phyloP scores from a whole-genome alignment of 2,329 filamentous ascomycete species.

The Periconia digitata region DNA sequence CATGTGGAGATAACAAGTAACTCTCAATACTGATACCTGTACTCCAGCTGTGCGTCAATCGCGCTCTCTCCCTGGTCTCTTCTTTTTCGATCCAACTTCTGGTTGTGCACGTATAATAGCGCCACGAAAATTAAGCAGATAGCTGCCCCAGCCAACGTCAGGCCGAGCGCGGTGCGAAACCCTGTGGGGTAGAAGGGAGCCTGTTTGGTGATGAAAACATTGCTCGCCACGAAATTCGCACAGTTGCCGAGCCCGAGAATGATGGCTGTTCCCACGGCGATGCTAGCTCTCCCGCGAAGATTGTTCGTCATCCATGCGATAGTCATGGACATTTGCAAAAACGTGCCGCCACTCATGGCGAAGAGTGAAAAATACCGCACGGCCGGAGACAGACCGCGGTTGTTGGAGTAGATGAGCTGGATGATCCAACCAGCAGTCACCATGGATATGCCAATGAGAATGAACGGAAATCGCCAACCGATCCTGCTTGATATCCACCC shows the following conservation, averaged over 20 bases:
- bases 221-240: constrained; percentile 58
- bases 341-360: constrained; percentile 43
- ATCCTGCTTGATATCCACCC: constrained; percentile 27
- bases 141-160: constrained; percentile 27
- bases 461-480: constrained; percentile 33
- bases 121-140: constrained; percentile 35
- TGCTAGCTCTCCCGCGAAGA: constrained; percentile 31
- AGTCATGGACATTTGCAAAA: constrained; percentile 57
- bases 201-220: constrained; percentile 32
- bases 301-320: constrained; percentile 58
- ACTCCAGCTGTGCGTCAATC: constrained; percentile 27
- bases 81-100: constrained; percentile 40
- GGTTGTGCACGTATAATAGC: constrained; percentile 56
- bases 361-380: constrained; percentile 50
- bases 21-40: constrained; percentile 26
- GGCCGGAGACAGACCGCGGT: constrained; percentile 50
- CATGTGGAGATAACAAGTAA: background rate
- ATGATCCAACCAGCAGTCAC: constrained; percentile 56
- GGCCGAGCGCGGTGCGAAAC: constrained; percentile 37
- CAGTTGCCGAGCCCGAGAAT: constrained; percentile 52
- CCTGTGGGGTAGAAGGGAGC: constrained; percentile 30
- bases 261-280: constrained; percentile 20
- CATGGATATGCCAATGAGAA: constrained; percentile 34
- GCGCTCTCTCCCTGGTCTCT: constrained; percentile 12
- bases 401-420: constrained; percentile 45